Conservation (phyloP, 73 alveolate species). For the Blepharisma stoltei region DNA sequence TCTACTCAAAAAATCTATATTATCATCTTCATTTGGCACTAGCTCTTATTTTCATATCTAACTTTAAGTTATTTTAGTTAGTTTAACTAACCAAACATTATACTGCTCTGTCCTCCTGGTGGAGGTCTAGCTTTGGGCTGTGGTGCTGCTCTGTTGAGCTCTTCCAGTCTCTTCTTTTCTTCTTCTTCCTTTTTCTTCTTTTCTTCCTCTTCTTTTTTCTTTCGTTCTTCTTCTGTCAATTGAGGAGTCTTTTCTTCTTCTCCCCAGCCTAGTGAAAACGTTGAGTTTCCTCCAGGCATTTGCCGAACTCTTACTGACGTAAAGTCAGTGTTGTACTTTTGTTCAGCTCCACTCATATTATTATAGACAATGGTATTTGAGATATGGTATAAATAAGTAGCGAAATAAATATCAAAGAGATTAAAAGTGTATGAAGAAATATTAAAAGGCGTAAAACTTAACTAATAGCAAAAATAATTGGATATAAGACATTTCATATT, state of each 20-base stretch:
- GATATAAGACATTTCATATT: too few relatives aligned
- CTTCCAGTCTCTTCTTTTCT: neutral
- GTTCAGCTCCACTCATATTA: conserved; percentile 25
- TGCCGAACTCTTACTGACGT: neutral
- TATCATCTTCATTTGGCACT: too few relatives aligned
- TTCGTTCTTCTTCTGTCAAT: conserved; percentile 22
- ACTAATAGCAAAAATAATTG: too few relatives aligned
- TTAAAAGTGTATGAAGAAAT: too few relatives aligned
- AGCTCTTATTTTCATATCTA: too few relatives aligned
- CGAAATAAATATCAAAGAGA: too few relatives aligned
- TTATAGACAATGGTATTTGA: too few relatives aligned
- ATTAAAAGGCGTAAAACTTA: too few relatives aligned
- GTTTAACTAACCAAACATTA: conserved; percentile 1
- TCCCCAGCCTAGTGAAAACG: conserved; percentile 25
- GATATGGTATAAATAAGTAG: too few relatives aligned
- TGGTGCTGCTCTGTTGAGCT: neutral
- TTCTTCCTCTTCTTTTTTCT: conserved; percentile 18
- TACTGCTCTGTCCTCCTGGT: conserved; percentile 22
- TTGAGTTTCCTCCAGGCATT: conserved; percentile 24
- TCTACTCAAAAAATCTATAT: too few relatives aligned
- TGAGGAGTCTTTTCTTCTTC: conserved; percentile 16
- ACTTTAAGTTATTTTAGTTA: neutral
- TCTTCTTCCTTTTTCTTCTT: conserved; percentile 30
- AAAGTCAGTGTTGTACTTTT: too few relatives aligned
- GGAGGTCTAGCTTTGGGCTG: conserved; percentile 11